Evolutionary conservation across 805 yeast species (phyloP).

Genomic region (Lipomyces orientalis): DNA sequence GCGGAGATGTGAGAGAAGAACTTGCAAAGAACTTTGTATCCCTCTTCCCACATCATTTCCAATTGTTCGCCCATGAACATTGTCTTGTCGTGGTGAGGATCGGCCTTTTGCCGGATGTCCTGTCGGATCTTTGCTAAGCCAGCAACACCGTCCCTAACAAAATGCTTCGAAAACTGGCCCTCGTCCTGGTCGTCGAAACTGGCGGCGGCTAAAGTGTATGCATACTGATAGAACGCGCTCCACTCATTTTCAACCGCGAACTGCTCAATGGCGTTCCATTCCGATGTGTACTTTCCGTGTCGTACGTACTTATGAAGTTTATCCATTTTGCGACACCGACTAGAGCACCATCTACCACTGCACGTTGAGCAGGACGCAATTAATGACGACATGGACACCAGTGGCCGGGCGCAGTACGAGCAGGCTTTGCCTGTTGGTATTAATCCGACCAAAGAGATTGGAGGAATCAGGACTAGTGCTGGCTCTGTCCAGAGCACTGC

Average conservation of each 20-base stretch:
- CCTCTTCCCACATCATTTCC: constrained; percentile 64
- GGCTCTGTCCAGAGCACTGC: constrained; percentile 66
- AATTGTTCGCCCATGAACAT: constrained; percentile 61
- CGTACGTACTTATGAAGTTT: constrained; percentile 60
- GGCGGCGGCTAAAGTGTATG: constrained; percentile 52
- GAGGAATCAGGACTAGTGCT: constrained; percentile 68
- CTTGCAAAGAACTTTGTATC: constrained; percentile 55
- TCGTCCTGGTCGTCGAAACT: constrained; percentile 9
- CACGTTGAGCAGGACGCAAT: constrained; percentile 67
- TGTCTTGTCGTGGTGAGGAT: constrained; percentile 55
- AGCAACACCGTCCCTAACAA: constrained; percentile 52
- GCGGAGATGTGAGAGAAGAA: constrained; percentile 49
- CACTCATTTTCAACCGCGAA: constrained; percentile 69
- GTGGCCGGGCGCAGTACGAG: constrained; percentile 68
- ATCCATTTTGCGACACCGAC: constrained; percentile 61
- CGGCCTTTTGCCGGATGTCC: constrained; percentile 64
- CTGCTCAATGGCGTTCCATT: constrained; percentile 62
- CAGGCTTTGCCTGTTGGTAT: constrained; percentile 71
- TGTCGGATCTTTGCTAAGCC: constrained; percentile 76
- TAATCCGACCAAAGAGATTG: constrained; percentile 65
- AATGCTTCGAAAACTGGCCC: constrained; percentile 39
- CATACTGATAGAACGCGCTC: constrained; percentile 70
- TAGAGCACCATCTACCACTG: constrained; percentile 72
- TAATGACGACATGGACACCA: constrained; percentile 50
- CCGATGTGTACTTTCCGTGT: constrained; percentile 55